Percentiles rank a stretch among this genome's conserved stretches.
phyloP scores from a whole-genome alignment of 768 basidiomycete species.

The Trametes sanguinea region DNA sequence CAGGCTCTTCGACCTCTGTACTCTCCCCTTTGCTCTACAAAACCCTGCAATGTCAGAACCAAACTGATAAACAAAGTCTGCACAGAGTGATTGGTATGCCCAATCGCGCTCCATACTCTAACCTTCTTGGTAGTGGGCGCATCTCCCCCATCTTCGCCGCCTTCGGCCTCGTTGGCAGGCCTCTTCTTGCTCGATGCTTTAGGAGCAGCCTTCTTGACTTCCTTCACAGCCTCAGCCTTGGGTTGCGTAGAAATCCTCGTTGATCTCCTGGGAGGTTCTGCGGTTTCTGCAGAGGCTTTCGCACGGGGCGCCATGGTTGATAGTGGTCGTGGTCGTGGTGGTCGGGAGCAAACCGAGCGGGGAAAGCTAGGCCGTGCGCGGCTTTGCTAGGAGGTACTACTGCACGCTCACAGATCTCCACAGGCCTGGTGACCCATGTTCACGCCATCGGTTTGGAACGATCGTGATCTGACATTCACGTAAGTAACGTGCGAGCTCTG shows the following conservation, averaged over 20 bases:
- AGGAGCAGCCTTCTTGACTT: constrained; percentile 35
- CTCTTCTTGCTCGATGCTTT: constrained; percentile 39
- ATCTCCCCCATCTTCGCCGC: constrained; percentile 20
- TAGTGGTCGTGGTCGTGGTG: constrained; percentile 1
- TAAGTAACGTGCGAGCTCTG: background rate
- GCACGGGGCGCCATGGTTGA: constrained; percentile 16
- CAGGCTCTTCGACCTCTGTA: background rate
- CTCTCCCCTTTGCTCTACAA: constrained; percentile 22
- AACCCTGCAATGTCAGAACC: background rate
- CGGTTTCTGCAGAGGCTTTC: constrained; percentile 30
- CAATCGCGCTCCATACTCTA: background rate
- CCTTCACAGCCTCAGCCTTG: constrained; percentile 36
- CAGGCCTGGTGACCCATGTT: constrained; percentile 5
- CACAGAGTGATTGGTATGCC: no score
- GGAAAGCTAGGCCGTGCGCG: background rate
- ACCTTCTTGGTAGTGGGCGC: constrained; percentile 30
- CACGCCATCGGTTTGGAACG: constrained; percentile 2
- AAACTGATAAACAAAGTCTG: no score
- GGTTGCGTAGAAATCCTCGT: constrained; percentile 55
- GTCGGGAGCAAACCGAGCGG: constrained; percentile 5
- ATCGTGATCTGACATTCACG: background rate
- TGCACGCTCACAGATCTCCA: no score
- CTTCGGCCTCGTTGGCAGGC: constrained; percentile 34
- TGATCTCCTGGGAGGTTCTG: constrained; percentile 53
- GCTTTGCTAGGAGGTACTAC: no score